Base-by-base conservation (phyloP, 768 basidiomycete species). In the Calocybe indica region DNA sequence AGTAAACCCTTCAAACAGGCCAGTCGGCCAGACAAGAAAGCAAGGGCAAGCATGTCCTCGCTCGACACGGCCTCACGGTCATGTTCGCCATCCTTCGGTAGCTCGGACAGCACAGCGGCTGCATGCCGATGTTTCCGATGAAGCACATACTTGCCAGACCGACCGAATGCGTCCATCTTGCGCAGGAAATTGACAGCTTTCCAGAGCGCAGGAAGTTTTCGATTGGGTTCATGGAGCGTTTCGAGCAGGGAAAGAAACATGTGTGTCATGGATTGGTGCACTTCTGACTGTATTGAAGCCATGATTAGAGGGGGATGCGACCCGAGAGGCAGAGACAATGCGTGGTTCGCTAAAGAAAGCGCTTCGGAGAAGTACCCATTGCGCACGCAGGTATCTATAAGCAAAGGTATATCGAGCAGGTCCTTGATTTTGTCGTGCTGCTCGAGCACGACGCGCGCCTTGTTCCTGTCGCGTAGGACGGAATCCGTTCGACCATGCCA, bases 301-400 rank as follows among this genome's bases (percentile, higher is more conserved):
- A 85, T 63, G 55, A 85, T 72, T 45, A 69, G 70, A 22, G 76
- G 76, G 49, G 66, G 66, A 47, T 65, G 65, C 50, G 64, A 73
- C 38, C 67, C 72, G 46, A 59, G 58, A 33, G 68, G 72, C 49
- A 85, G 66, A 11, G 75, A 61, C 37, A 71, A 67, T 0, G 85
- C 83, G 62, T 95, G 92, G 22, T 78, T 70, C 5, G 87, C 78
- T 35, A 98, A 76, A 28, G 92, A 86, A 48, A 98, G 76, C 0
- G 93, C 94, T 61, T 98, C 96, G 45, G 83, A 76, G 68, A 93
- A 97, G 65, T 89, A 87, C 6, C 92, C 92, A 58, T 92, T 92
- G 35, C 92, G 79, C 10, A 96, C 88, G 60, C 92, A 97, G 1
- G 92, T 90, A 61, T 95, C 91, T 59, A 96, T 86, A 30, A 99